Conservation (phyloP, 1,139 yeast species). For the Lodderomyces beijingensis region DNA sequence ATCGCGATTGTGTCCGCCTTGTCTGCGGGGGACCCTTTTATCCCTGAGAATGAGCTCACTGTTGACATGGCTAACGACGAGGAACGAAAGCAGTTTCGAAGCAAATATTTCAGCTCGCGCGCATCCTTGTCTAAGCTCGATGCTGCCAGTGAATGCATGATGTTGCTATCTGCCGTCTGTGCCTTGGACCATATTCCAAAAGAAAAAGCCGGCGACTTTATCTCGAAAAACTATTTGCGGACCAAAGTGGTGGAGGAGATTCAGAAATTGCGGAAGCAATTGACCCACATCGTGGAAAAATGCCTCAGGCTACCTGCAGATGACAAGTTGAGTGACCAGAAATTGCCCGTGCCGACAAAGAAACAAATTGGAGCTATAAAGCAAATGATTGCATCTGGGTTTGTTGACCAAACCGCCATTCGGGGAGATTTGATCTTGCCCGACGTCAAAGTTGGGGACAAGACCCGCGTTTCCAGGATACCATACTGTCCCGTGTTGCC, state of each 20-base stretch:
- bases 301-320: slow-evolving; percentile 25
- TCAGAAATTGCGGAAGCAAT: slow-evolving; percentile 71
- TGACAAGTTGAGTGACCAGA: slow-evolving; percentile 35
- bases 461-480: slow-evolving; percentile 53
- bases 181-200: slow-evolving; percentile 75
- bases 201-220: slow-evolving; percentile 43
- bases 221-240: slow-evolving; percentile 58
- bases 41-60: slow-evolving; percentile 61
- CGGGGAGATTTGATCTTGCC: slow-evolving; percentile 74
- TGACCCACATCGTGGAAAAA: slow-evolving; percentile 63
- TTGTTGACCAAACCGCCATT: slow-evolving; percentile 83
- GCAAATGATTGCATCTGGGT: slow-evolving; percentile 92
- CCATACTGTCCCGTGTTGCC: slow-evolving; percentile 77
- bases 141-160: slow-evolving; percentile 67
- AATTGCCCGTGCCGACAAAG: slow-evolving; percentile 53
- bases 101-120: slow-evolving; percentile 53
- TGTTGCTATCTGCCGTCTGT: slow-evolving; percentile 77
- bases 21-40: slow-evolving; percentile 91
- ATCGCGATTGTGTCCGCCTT: slow-evolving; percentile 89
- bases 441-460: slow-evolving; percentile 56
- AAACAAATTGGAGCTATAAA: slow-evolving; percentile 73
- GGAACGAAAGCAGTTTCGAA: slow-evolving; percentile 30
- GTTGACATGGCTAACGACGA: slow-evolving; percentile 22
- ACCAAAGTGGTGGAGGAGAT: slow-evolving; percentile 82
- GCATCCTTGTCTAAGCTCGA: slow-evolving; percentile 65